Conservation (phyloP, 345 rosid genomes). For the Noccaea caerulescens region DNA sequence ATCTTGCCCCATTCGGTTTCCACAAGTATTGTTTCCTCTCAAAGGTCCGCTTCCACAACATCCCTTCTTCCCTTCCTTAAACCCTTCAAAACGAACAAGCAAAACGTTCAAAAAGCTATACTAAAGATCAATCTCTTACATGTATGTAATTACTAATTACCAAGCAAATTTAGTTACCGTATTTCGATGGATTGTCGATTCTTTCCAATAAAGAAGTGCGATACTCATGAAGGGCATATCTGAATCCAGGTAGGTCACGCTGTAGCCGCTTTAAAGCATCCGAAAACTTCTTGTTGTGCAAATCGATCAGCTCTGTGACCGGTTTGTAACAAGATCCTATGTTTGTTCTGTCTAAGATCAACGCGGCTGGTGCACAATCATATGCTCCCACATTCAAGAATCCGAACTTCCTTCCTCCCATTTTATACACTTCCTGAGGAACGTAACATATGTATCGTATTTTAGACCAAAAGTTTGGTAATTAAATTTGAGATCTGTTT, state of each 20-base stretch:
- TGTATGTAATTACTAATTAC: background rate
- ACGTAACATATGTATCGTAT: slow-evolving; percentile 12
- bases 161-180: slow-evolving; percentile 42
- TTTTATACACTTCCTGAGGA: slow-evolving; percentile 48
- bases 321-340: slow-evolving; percentile 39
- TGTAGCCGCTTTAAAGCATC: slow-evolving; percentile 32
- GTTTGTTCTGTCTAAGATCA: slow-evolving; percentile 12
- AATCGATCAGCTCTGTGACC: slow-evolving; percentile 11
- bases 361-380: slow-evolving; percentile 40
- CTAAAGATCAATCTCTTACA: slow-evolving; percentile 3
- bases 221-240: slow-evolving; percentile 44
- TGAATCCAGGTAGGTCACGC: slow-evolving; percentile 43
- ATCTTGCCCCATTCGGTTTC: slow-evolving; percentile 41
- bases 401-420: slow-evolving; percentile 63
- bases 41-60: slow-evolving; percentile 53
- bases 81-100: slow-evolving; percentile 38
- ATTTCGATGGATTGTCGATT: slow-evolving; percentile 49
- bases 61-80: slow-evolving; percentile 40
- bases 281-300: slow-evolving; percentile 45
- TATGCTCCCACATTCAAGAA: slow-evolving; percentile 37
- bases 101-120: background rate
- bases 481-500: background rate
- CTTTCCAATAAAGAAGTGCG: slow-evolving; percentile 36
- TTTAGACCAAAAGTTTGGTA: background rate
- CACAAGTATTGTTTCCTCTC: slow-evolving; percentile 37